Evolutionary conservation across 768 basidiomycete genomes (phyloP), one percentile per base, ranked within the genome.

Genomic region (Lactarius indigo): DNA sequence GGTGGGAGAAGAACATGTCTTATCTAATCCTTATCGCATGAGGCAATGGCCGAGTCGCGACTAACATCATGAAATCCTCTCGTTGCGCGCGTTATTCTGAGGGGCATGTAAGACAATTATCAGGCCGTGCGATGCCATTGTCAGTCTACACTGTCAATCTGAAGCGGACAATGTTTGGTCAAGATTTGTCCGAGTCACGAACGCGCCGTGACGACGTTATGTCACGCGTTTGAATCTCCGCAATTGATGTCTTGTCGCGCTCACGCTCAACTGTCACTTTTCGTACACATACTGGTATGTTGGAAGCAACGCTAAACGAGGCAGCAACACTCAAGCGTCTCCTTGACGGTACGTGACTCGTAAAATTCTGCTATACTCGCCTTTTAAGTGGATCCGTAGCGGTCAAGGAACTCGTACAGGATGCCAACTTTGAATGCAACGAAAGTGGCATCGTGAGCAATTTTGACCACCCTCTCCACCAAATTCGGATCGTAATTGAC

Each of bases 351-450:
- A 69, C 17, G 88, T 77, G 23, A 54, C 37, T 15, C n/a, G 42
- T 6, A 13, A 28, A 41, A 41, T 3, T 41, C 1, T 61, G 57
- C 31, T 26, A 69, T 59, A 65, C 35, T 41, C 56, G 56, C 23
- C 64, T n/a, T 47, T 30, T 64, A n/a, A 57, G 33, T 64, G 39
- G 31, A 39, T 30, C 44, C 54, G 15, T 72, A 98, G 96, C 96
- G 63, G 87, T 98, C 85, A 98, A 97, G 78, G 97, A 98, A 75
- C 88, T 98, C 57, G 96, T 99, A 57, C 87, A 94, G 6, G 97
- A 98, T 75, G 96, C 94, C 75, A 98, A 98, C 78, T 97, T 98
- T 73, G 92, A 96, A 74, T 98, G 96, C 77, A 92, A 87, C 68
- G 96, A 99, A 70, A 94, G 96, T 70, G 97, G 96, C 39, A 89